These are phyloP conservation scores for Evansstolkia leycettana DNA, from an alignment of 495 filamentous ascomycete genomes.

Conservation along the genomic window DNA sequence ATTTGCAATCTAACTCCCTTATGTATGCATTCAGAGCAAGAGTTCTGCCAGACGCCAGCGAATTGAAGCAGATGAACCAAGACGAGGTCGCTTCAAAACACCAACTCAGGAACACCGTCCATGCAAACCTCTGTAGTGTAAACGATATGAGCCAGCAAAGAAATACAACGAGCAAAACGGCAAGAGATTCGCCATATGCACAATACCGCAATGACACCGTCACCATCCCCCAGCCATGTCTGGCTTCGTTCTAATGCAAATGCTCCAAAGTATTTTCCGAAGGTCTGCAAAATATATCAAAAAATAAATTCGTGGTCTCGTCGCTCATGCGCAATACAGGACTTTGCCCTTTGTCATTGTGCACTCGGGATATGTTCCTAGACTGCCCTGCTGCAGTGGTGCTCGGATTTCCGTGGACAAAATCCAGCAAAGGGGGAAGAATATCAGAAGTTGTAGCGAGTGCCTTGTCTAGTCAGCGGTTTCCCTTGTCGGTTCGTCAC, in stretches of 20 bases:
- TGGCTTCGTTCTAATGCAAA: slow-evolving; percentile 1
- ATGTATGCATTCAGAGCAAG: no score
- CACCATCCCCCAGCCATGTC: not conserved
- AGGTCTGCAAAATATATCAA: slow-evolving; percentile 4
- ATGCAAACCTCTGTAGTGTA: no score
- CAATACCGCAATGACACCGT: not conserved
- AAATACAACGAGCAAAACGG: no score
- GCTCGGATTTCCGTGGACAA: not conserved
- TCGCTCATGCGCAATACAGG: slow-evolving; percentile 10
- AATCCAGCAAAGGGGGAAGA: slow-evolving; percentile 23
- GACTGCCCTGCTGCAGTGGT: not conserved
- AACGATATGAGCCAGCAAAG: no score
- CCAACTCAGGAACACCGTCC: no score
- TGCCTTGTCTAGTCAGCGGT: slow-evolving; percentile 33
- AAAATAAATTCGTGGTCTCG: slow-evolving; percentile 9
- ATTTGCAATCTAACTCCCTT: no score
- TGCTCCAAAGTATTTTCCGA: not conserved
- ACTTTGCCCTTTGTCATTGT: no score
- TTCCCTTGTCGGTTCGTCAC: slow-evolving; percentile 37
- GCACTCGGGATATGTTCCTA: no score
- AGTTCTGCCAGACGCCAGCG: no score
- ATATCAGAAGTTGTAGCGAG: slow-evolving; percentile 34
- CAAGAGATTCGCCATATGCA: no score
- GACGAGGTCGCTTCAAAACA: no score
- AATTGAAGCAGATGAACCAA: no score